Conservation (phyloP, 177 flowering plant species). For the Vitis hybrid region DNA sequence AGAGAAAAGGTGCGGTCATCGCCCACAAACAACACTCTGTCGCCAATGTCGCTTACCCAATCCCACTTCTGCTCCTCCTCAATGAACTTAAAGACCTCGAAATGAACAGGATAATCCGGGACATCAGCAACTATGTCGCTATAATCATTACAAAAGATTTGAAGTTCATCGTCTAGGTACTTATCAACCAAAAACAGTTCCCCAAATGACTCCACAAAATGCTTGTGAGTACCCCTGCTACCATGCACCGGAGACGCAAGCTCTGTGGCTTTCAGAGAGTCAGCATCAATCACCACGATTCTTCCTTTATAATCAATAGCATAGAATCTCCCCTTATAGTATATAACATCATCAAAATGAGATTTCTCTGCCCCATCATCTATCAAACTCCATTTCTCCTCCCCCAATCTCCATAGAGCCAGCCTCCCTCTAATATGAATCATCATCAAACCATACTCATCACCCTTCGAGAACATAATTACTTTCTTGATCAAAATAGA, state of each 20-base stretch:
- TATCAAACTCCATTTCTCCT: conserved; percentile 14
- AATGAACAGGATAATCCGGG: too few species aligned
- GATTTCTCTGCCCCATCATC: neutral
- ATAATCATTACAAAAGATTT: too few species aligned
- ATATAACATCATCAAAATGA: conserved; percentile 15
- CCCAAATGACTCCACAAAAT: conserved; percentile 20
- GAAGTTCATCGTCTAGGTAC: neutral
- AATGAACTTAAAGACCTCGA: too few species aligned
- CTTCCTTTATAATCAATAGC: too few species aligned
- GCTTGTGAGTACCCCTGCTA: conserved; percentile 9
- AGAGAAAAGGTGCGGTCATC: too few species aligned
- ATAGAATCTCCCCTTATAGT: neutral
- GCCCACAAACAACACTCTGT: too few species aligned
- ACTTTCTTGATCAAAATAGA: neutral
- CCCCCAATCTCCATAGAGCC: conserved; percentile 9
- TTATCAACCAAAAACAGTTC: conserved; percentile 18
- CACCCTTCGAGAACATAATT: neutral
- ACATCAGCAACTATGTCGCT: too few species aligned
- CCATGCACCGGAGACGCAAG: conserved; percentile 7
- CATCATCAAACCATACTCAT: neutral
- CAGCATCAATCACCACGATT: too few species aligned
- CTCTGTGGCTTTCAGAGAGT: neutral
- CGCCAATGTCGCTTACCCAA: too few species aligned
- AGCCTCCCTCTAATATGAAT: conserved; percentile 7
- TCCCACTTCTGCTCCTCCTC: too few species aligned